Conservation (phyloP, 768 basidiomycete genomes). For the Cubamyces sp. region DNA sequence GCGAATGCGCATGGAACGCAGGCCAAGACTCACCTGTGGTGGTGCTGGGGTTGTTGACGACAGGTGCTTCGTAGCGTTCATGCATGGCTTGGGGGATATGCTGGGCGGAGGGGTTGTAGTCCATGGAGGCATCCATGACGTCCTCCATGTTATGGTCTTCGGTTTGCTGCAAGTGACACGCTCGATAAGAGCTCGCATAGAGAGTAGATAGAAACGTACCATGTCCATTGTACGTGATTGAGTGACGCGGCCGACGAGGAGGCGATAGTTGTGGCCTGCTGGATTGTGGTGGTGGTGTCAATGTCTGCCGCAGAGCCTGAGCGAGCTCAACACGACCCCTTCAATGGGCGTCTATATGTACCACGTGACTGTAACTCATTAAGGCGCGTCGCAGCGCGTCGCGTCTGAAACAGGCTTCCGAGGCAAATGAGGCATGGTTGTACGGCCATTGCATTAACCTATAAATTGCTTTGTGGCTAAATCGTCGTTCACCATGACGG, state of each 20-base stretch:
- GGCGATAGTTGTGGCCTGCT: neutral
- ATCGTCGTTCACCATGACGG: too few relatives aligned
- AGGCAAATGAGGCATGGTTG: too few relatives aligned
- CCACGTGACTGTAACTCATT: constrained; percentile 19
- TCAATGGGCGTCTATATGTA: constrained; percentile 9
- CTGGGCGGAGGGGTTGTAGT: constrained; percentile 14
- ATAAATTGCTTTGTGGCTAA: neutral
- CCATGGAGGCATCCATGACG: constrained; percentile 30
- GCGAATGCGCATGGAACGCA: constrained; percentile 20
- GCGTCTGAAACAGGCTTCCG: neutral
- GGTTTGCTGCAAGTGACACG: constrained; percentile 10
- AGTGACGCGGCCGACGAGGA: neutral
- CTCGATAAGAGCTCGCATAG: neutral
- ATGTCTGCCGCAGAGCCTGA: constrained; percentile 12
- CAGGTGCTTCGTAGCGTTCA: constrained; percentile 5
- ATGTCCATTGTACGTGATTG: constrained; percentile 17
- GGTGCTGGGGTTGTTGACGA: neutral
- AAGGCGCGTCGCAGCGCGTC: constrained; percentile 19
- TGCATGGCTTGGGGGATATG: constrained; percentile 14
- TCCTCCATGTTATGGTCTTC: constrained; percentile 31
- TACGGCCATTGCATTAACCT: neutral
- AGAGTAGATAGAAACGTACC: constrained; percentile 3
- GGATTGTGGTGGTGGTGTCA: constrained; percentile 13
- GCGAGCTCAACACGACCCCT: constrained; percentile 23
- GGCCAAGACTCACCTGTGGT: constrained; percentile 20